Base-by-base conservation (phyloP, 345 rosid species). In the Arabidopsis suecica region DNA sequence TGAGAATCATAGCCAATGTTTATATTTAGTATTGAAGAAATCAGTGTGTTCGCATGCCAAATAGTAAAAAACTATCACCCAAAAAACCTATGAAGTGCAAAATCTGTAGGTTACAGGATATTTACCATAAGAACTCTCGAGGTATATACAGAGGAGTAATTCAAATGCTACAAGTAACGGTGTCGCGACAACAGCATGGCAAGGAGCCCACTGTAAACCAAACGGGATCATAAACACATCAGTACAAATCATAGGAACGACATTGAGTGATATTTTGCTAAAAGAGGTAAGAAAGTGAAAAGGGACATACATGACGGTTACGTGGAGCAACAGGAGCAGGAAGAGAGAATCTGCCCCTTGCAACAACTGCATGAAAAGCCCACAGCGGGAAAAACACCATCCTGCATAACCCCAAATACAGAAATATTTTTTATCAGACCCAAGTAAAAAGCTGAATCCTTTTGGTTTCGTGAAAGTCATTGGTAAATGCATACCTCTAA, bases 141-240 rank as follows among this genome's bases (percentile, higher is more conserved):
- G 93, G 87, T 88, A 90, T 83, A 89, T 90, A 82, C 99, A 95
- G 79, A 95, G 98, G 33, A 95, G 99, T 72, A 95, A 78, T 80
- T 95, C 94, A 81, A 92, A 95, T 49, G 99, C 92, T 68, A 92
- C 72, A 74, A 95, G 93, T 89, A 95, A 84, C 14, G 99, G 99
- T 71, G 90, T 87, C 1, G 99, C 97, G 20, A 90, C 93, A 78
- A 95, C 83, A 53, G 99, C 90, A 86, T 95, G 99, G 82, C 99
- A 95, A 20, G 99, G 99, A 65, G 99, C 97, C 99, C 99, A 95
- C 99, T 95, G 90, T 86, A 72, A 68, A 84, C 61, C 72, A 84
- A 78, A 61, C n/a, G 49, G 50, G 22, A 75, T 51, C 30, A 75
- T 20, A 37, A 61, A 45, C 32, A 45, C 7, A 62, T 64, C 42